phyloP scores from a whole-genome alignment of 2,329 filamentous ascomycete genomes.

The Neoarthrinium moseri region DNA sequence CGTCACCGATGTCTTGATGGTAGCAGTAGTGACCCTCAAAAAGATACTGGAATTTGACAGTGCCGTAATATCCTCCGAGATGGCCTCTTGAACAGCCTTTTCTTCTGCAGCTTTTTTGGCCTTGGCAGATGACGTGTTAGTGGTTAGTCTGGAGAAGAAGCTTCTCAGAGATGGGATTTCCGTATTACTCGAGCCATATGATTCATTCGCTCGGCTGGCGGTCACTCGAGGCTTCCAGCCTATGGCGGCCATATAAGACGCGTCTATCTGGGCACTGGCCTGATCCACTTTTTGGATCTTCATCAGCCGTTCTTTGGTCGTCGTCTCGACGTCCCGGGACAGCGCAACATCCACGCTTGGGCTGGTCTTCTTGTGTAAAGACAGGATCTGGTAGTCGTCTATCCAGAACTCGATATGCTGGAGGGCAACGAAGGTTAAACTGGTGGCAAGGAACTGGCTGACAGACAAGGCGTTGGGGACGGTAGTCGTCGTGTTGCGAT shows the following conservation, averaged over 20 bases:
- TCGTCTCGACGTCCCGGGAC: slow-evolving; percentile 76
- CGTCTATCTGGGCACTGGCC: slow-evolving; percentile 89
- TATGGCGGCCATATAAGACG: slow-evolving; percentile 81
- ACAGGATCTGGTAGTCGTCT: slow-evolving; percentile 80
- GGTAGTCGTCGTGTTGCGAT: slow-evolving; percentile 83
- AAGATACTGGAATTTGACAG: slow-evolving; percentile 79
- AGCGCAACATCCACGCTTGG: slow-evolving; percentile 71
- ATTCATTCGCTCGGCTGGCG: slow-evolving; percentile 42
- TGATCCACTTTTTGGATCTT: slow-evolving; percentile 76
- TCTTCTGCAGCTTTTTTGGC: slow-evolving; percentile 61
- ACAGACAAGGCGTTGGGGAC: slow-evolving; percentile 83
- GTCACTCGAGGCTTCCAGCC: slow-evolving; percentile 70
- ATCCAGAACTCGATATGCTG: slow-evolving; percentile 87
- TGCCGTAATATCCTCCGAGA: slow-evolving; percentile 70
- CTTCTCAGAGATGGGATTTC: slow-evolving; percentile 66
- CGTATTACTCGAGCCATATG: slow-evolving; percentile 46
- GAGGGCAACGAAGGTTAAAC: slow-evolving; percentile 90
- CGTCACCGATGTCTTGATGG: slow-evolving; percentile 73
- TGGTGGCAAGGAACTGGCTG: slow-evolving; percentile 90
- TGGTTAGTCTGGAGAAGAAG: slow-evolving; percentile 79
- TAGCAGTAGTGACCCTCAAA: slow-evolving; percentile 81
- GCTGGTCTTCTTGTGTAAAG: slow-evolving; percentile 80
- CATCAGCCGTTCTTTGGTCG: slow-evolving; percentile 87
- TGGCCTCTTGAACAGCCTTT: slow-evolving; percentile 57
- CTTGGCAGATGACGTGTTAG: slow-evolving; percentile 45